Evolutionary conservation across 768 basidiomycete species (phyloP).

Genomic region (Russula sp.): DNA sequence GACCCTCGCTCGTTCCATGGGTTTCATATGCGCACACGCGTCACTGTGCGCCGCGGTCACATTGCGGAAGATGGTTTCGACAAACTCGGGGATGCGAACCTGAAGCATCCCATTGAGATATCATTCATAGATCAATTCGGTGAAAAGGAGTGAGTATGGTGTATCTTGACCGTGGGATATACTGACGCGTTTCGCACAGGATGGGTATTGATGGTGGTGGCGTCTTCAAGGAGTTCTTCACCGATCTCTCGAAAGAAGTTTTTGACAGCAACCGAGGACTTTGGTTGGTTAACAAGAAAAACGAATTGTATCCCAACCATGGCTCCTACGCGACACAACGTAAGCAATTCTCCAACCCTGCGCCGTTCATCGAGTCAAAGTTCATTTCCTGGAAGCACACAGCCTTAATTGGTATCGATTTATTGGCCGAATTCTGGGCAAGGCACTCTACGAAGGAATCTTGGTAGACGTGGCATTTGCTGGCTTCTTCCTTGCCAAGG

Average conservation of each 20-base stretch:
- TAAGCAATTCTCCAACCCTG: slow-evolving; percentile 31
- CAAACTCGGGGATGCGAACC: slow-evolving; percentile 61
- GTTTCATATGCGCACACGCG: slow-evolving; percentile 26
- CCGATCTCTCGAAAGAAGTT: slow-evolving; percentile 84
- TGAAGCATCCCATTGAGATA: slow-evolving; percentile 82
- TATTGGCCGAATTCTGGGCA: slow-evolving; percentile 89
- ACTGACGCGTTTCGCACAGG: slow-evolving; percentile 32
- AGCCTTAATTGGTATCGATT: slow-evolving; percentile 90
- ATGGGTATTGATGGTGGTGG: slow-evolving; percentile 96
- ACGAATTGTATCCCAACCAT: slow-evolving; percentile 93
- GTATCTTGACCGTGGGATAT: not conserved
- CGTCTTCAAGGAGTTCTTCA: slow-evolving; percentile 97
- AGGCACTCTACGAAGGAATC: slow-evolving; percentile 95
- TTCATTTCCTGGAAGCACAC: slow-evolving; percentile 42
- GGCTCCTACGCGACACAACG: slow-evolving; percentile 86
- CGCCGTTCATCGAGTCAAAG: not conserved
- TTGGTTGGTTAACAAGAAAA: slow-evolving; percentile 86
- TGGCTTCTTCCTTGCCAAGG: slow-evolving; percentile 88
- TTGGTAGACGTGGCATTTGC: slow-evolving; percentile 93
- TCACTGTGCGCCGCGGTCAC: slow-evolving; percentile 59
- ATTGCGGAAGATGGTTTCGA: slow-evolving; percentile 93
- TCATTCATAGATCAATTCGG: slow-evolving; percentile 90
- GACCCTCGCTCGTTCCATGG: slow-evolving; percentile 1
- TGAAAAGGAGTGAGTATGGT: slow-evolving; percentile 61
- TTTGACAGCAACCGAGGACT: slow-evolving; percentile 93